Evolutionary conservation across 208 protist species (phyloP), one percentile per base, ranked within the genome.

Genomic region (Leishmania lainsoni): DNA sequence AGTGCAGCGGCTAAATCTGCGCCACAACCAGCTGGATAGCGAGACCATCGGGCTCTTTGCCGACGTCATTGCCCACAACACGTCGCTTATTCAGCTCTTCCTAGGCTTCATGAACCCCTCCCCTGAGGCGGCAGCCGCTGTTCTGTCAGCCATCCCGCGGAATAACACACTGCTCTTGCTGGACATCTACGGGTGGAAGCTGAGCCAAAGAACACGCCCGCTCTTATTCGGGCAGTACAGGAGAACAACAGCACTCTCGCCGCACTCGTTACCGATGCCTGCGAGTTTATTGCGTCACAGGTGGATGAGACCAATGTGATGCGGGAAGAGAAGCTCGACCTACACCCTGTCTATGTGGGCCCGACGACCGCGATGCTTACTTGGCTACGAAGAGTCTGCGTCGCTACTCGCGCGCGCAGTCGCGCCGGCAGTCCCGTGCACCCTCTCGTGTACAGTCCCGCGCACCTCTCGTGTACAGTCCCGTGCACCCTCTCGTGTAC

Each of bases 81-180:
- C 87, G 32, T 96, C 93, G 2, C 88, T 97, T 51, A 95, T 95
- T 79, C 94, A 97, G 85, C 92, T 97, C 63, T 97, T 96, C 77
- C 91, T 97, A n/a, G 94, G 94, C 75, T 96, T 93, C 86, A 97
- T 97, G 94, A 94, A 89, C 66, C 92, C 94, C 9, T 87, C 83
- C 32, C 85, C 93, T 26, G 89, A 94, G n/a, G 84, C 83, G 14
- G 87, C 91, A 0, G 89, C 79, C 35, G 35, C 80, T 42, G 92
- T 96, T 49, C 89, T 97, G 51, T 74, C 78, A 6, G 85, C 91
- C 9, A 84, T 97, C 14, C 73, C 75, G 20, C 76, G 83, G 12
- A 97, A 96, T 86, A 81, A 82, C 78, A 91, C 86, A 5, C 83
- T 97, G 51, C 82, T 96, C 72, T 84, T 97, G 59, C 77, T 97